phyloP scores from a whole-genome alignment of 305 asterid species.

The Solanum hybrid region DNA sequence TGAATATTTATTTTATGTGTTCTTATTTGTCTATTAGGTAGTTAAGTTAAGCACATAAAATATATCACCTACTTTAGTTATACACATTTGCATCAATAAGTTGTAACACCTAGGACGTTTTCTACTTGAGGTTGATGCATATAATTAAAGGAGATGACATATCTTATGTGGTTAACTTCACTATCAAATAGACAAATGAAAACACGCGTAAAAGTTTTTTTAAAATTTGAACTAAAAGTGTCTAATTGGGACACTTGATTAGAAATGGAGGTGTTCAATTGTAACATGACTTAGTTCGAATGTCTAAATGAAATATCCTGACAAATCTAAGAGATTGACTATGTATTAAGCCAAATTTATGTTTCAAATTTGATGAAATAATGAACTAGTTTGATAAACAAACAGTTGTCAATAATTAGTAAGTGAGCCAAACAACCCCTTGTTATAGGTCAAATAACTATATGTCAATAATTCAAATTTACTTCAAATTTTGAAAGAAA shows the following conservation, averaged over 20 bases:
- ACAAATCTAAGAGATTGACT: background rate
- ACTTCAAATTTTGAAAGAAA: background rate
- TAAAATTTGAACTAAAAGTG: background rate
- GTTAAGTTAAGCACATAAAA: background rate
- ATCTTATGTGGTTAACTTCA: background rate
- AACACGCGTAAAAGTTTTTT: background rate
- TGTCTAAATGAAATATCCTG: background rate
- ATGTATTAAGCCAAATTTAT: background rate
- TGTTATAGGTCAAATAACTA: background rate
- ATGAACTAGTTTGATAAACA: background rate
- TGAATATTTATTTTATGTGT: background rate
- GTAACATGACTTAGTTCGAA: background rate
- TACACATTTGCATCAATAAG: background rate
- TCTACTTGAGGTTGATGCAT: background rate
- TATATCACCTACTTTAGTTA: background rate
- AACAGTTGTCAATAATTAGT: background rate
- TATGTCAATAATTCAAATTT: background rate
- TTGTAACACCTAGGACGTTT: background rate
- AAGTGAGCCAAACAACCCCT: background rate
- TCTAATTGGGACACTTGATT: background rate
- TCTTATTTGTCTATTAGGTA: background rate
- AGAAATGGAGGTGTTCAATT: background rate
- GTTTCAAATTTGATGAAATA: background rate
- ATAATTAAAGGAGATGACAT: background rate
- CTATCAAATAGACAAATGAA: background rate